Percentiles rank a stretch among this genome's conserved stretches.
These are phyloP conservation scores for Kwoniella heveanensis DNA, from an alignment of 768 basidiomycete species.

Conservation along the genomic window DNA sequence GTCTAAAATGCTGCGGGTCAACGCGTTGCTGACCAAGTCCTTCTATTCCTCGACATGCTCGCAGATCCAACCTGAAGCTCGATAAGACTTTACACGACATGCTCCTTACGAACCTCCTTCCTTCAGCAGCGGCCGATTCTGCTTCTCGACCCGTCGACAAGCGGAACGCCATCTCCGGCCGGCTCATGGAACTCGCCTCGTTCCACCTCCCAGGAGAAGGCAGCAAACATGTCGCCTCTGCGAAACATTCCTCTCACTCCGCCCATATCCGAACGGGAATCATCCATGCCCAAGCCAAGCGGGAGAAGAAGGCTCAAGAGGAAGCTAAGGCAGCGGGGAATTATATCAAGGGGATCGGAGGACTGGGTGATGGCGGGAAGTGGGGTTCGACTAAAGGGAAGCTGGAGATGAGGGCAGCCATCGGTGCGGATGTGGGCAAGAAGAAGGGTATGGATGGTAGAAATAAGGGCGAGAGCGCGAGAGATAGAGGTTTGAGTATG, in stretches of 20 bases:
- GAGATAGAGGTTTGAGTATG: slow-evolving; percentile 50
- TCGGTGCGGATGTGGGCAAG: slow-evolving; percentile 21
- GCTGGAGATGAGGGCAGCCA: slow-evolving; percentile 25
- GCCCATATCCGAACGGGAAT: slow-evolving; percentile 53
- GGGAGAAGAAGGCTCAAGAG: slow-evolving; percentile 32
- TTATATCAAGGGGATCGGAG: slow-evolving; percentile 43
- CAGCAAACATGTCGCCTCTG: slow-evolving; percentile 17
- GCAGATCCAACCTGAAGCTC: slow-evolving; percentile 51
- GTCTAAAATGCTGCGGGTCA: no score
- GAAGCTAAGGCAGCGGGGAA: slow-evolving; percentile 47
- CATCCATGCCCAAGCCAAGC: slow-evolving; percentile 38
- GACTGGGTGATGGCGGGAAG: slow-evolving; percentile 34
- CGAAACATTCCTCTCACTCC: slow-evolving; percentile 37
- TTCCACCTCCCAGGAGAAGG: slow-evolving; percentile 50
- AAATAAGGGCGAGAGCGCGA: slow-evolving; percentile 36
- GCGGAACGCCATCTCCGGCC: slow-evolving; percentile 40
- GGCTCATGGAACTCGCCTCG: slow-evolving; percentile 47
- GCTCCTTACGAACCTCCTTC: slow-evolving; percentile 50
- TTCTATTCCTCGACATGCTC: not conserved
- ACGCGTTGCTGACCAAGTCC: no score
- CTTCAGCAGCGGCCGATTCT: slow-evolving; percentile 27
- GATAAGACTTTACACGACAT: slow-evolving; percentile 55
- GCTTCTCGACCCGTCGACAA: slow-evolving; percentile 50
- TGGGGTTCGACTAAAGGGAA: slow-evolving; percentile 21
- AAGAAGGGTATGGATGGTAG: slow-evolving; percentile 40